Conservation (phyloP, 1,139 yeast species). For the Yamadazyma dendronema region DNA sequence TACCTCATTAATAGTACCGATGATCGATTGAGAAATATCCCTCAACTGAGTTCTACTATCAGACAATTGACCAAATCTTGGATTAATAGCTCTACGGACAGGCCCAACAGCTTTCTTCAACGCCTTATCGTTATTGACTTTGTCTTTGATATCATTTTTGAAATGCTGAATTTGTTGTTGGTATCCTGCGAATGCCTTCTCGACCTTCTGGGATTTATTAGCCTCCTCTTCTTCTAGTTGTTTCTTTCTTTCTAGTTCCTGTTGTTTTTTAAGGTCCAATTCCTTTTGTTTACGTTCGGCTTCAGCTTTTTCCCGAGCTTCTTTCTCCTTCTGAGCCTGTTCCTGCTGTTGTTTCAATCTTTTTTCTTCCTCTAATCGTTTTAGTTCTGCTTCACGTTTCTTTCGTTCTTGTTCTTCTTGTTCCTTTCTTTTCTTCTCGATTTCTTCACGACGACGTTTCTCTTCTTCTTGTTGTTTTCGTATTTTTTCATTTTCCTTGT, state of each 20-base stretch:
- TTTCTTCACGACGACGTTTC: conserved; percentile 12
- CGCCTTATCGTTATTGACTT: conserved; percentile 41
- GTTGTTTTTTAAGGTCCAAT: conserved; percentile 12
- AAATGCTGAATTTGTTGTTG: conserved; percentile 58
- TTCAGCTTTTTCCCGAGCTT: background rate
- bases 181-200: conserved; percentile 48
- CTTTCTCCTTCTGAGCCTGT: conserved; percentile 8
- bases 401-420: conserved; percentile 14
- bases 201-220: conserved; percentile 16
- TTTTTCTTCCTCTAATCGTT: conserved; percentile 10
- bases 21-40: conserved; percentile 51
- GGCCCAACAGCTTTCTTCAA: conserved; percentile 42
- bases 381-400: conserved; percentile 5
- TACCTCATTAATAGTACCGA: conserved; percentile 46
- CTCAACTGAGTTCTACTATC: conserved; percentile 61
- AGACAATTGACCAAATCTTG: conserved; percentile 89
- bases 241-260: conserved; percentile 11
- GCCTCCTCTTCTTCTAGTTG: conserved; percentile 14
- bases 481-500: conserved; percentile 18
- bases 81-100: conserved; percentile 71
- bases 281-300: conserved; percentile 7
- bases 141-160: conserved; percentile 54
- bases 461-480: conserved; percentile 17
- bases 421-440: conserved; percentile 10
- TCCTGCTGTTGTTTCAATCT: conserved; percentile 6